Evolutionary conservation across 163 green algal species (phyloP).

Genomic region (Prototheca stagnorum): DNA sequence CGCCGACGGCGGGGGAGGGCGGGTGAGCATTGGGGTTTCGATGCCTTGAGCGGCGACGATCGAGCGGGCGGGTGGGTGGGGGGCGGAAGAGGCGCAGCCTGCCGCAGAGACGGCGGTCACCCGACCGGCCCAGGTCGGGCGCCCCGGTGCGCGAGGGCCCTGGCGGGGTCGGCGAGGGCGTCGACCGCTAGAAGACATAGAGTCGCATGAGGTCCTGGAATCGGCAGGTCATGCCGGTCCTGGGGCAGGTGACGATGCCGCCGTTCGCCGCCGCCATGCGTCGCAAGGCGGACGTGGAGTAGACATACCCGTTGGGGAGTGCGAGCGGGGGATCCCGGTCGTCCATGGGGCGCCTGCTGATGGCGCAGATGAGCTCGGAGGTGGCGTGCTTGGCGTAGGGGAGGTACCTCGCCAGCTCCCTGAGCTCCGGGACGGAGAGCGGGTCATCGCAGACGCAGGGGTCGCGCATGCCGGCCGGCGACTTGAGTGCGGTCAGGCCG

Average conservation of each 20-base stretch:
- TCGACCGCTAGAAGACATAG: background rate
- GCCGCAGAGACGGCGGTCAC: too few relatives aligned
- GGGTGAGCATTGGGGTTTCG: too few relatives aligned
- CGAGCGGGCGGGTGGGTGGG: too few relatives aligned
- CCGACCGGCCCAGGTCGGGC: too few relatives aligned
- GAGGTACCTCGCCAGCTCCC: conserved; percentile 51
- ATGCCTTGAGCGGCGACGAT: too few relatives aligned
- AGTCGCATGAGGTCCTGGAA: background rate
- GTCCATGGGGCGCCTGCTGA: conserved; percentile 74
- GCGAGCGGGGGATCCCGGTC: conserved; percentile 86
- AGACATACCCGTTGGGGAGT: conserved; percentile 77
- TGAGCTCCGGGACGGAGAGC: conserved; percentile 41
- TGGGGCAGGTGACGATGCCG: conserved; percentile 8
- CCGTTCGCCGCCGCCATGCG: conserved; percentile 1
- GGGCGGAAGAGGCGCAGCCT: too few relatives aligned
- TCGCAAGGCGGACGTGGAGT: conserved; percentile 28
- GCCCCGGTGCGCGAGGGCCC: too few relatives aligned
- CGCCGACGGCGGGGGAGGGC: too few relatives aligned
- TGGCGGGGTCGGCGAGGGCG: too few relatives aligned
- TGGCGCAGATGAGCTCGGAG: conserved; percentile 76
- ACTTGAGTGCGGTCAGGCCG: conserved; percentile 64
- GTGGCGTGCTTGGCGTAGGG: conserved; percentile 74
- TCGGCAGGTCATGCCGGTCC: conserved; percentile 2
- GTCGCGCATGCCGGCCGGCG: conserved; percentile 20
- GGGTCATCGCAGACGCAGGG: conserved; percentile 39